Evolutionary conservation across 2,329 filamentous ascomycete species (phyloP), one percentile per base, ranked within the genome.

Genomic region (Phialophora expanda): DNA sequence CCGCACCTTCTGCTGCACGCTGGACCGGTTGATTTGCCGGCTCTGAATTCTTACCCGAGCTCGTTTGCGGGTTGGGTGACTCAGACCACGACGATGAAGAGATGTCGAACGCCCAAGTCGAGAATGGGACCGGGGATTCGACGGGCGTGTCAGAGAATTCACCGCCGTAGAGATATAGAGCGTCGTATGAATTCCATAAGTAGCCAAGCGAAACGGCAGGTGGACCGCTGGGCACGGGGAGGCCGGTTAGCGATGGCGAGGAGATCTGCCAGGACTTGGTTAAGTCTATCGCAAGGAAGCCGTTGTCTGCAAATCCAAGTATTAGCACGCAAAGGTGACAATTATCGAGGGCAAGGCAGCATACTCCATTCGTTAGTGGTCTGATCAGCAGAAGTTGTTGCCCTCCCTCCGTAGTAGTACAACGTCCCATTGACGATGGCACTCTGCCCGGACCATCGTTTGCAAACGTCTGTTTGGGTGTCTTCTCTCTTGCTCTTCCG

Each of bases 371-470:
- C 89, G 73, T 91, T 79, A 5, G 80, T 77, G 1, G 79, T 83
- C 72, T 93, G 90, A 41, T 83, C 82, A 14, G 82, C 76, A 17
- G 82, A 76, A 1, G 81, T 85, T 57, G 83, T 89, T 14, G 86
- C 84, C 70, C 89, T 84, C 28, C 90, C 91, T 41, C 90, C 90
- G 71, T 92, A 93, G 62, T 92, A 84, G 74, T 91, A 93, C 2
- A 93, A 74, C 0, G 89, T 93, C 14, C 90, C 90, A 70, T 92
- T 92, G 17, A 93, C 82, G 41, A 90, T 75, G 3, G 90, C 75
- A 82, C 86, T 84, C 76, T 90, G 88, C 60, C 88, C 85, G 20
- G 85, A 85, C 87, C 87, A 91, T 75, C 89, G 79, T 61, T 84
- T 83, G 73, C 89, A 91, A 14, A 88, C 81, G 69, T 85, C 79